These are phyloP conservation scores for Dendrothele bispora DNA, from an alignment of 768 basidiomycete genomes.

Conservation along the genomic window DNA sequence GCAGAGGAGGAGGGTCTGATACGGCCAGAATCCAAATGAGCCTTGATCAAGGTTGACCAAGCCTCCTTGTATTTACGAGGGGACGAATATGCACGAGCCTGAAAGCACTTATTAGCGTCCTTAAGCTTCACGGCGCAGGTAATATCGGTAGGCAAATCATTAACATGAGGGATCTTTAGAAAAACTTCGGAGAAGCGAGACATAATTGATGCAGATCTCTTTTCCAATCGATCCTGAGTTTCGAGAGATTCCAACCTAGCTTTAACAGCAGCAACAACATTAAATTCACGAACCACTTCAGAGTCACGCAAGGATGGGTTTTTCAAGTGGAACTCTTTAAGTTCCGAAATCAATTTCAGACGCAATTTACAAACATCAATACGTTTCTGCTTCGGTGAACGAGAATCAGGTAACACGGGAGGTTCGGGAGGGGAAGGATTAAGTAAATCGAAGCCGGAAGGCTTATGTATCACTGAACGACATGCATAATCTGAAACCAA, in stretches of 20 bases:
- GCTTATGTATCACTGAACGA: no score
- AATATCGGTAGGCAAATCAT: no score
- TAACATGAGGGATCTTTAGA: conserved; percentile 20
- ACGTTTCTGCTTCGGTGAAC: background rate
- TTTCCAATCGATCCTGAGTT: background rate
- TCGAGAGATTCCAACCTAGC: background rate
- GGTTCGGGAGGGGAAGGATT: background rate
- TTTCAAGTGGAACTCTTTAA: background rate
- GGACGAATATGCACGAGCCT: no score
- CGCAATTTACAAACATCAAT: no score
- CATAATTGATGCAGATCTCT: conserved; percentile 1
- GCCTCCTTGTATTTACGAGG: no score
- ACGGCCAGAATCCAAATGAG: conserved; percentile 26
- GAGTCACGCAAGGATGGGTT: no score
- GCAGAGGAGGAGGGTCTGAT: no score
- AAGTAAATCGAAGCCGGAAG: no score
- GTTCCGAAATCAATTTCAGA: background rate
- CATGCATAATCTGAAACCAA: no score
- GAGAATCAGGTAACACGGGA: background rate
- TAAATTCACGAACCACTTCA: no score
- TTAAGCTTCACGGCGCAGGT: conserved; percentile 17
- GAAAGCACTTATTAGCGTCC: no score
- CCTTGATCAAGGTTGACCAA: conserved; percentile 27
- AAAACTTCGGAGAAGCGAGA: conserved; percentile 14
- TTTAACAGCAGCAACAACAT: background rate